phyloP scores from a whole-genome alignment of 2,329 filamentous ascomycete genomes.

The Talaromyces pinophilus region DNA sequence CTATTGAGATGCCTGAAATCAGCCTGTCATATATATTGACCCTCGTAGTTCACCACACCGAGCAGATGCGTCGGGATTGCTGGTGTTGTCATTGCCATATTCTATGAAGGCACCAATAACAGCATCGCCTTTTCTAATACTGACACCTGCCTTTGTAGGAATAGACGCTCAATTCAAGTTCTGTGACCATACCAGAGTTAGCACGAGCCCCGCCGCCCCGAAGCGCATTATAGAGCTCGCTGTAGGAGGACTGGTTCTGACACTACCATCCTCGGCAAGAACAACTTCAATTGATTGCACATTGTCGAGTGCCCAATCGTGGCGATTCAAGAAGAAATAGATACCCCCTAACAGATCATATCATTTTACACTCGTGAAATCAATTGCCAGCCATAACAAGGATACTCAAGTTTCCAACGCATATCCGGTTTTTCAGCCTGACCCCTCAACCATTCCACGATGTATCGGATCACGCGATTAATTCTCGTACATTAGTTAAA shows the following conservation, averaged over 20 bases:
- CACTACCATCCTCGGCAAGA: not conserved
- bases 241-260: not conserved
- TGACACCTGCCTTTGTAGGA: not conserved
- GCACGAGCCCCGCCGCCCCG: not conserved
- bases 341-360: not conserved
- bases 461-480: not conserved
- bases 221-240: not conserved
- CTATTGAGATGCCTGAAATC: not conserved
- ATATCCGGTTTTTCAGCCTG: not conserved
- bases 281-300: not conserved
- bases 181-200: not conserved
- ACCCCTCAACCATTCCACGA: not conserved
- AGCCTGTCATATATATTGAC: not conserved
- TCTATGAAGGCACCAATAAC: not conserved
- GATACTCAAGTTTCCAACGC: not conserved
- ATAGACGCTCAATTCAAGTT: not conserved
- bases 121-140: not conserved
- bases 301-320: not conserved
- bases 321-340: not conserved
- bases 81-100: not conserved
- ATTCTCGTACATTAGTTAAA: not conserved
- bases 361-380: not conserved
- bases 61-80: not conserved
- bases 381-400: not conserved
- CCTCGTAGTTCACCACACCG: not conserved